These are phyloP conservation scores for Penicillium soppii DNA, from an alignment of 495 filamentous ascomycete species.

Conservation along the genomic window DNA sequence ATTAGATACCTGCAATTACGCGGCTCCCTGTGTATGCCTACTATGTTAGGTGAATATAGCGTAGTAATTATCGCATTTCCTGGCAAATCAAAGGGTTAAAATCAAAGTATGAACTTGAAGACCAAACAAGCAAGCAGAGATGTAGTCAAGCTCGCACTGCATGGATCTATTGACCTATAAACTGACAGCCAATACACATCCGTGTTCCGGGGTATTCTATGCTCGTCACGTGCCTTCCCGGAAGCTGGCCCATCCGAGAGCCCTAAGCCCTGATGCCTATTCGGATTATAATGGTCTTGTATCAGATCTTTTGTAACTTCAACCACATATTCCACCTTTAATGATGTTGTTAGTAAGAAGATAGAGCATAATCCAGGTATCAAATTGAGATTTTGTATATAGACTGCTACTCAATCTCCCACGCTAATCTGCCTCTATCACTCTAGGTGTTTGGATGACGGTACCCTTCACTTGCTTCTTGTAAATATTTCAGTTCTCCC, in stretches of 20 bases:
- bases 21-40: background rate
- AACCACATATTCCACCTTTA: no score
- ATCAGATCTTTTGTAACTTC: no score
- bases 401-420: no score
- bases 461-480: no score
- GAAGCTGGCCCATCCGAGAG: conserved; percentile 12
- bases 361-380: no score
- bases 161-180: background rate
- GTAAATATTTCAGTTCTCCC: no score
- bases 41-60: background rate
- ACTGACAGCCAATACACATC: background rate
- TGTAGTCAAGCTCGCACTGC: background rate
- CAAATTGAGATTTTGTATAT: no score
- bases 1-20: background rate
- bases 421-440: no score
- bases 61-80: background rate
- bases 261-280: conserved; percentile 22
- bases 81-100: background rate
- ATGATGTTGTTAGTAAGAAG: no score
- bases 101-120: background rate
- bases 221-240: background rate
- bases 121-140: background rate
- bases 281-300: background rate
- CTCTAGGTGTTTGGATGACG: no score
- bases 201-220: background rate